These are phyloP conservation scores for Physcia stellaris DNA, from an alignment of 495 filamentous ascomycete genomes.

Conservation along the genomic window DNA sequence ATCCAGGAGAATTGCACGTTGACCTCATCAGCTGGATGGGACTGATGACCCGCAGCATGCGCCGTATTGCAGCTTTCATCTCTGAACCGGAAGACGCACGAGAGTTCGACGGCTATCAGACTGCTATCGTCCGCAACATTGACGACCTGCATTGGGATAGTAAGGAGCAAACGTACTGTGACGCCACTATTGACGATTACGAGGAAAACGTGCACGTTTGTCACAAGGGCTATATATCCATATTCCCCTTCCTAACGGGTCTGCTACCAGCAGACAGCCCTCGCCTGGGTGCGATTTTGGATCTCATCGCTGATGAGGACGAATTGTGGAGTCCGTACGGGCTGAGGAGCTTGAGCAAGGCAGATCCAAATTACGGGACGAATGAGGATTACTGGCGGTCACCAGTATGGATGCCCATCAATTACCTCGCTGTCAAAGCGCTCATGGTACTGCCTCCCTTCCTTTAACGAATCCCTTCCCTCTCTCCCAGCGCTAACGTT, in stretches of 20 bases:
- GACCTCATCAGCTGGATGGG: slow-evolving; percentile 96
- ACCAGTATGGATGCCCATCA: slow-evolving; percentile 95
- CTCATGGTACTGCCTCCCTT: slow-evolving; percentile 45
- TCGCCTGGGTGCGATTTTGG: slow-evolving; percentile 57
- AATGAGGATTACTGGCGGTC: slow-evolving; percentile 94
- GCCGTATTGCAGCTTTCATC: slow-evolving; percentile 60
- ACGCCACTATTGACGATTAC: slow-evolving; percentile 79
- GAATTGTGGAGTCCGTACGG: slow-evolving; percentile 79
- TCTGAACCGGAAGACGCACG: slow-evolving; percentile 60
- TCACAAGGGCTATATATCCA: slow-evolving; percentile 90
- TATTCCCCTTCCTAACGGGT: slow-evolving; percentile 84
- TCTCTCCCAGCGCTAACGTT: neutral
- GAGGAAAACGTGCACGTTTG: slow-evolving; percentile 50
- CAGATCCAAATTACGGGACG: slow-evolving; percentile 67
- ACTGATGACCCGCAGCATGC: slow-evolving; percentile 72
- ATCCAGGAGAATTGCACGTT: slow-evolving; percentile 91
- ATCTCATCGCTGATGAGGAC: slow-evolving; percentile 62
- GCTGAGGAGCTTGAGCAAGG: slow-evolving; percentile 73
- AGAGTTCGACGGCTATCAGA: slow-evolving; percentile 56
- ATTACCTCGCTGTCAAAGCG: slow-evolving; percentile 73
- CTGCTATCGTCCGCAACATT: slow-evolving; percentile 73
- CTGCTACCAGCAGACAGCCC: slow-evolving; percentile 60
- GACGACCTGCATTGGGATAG: slow-evolving; percentile 90
- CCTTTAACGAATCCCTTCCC: neutral
- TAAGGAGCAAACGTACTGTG: slow-evolving; percentile 69